Conservation (phyloP, 805 yeast genomes). For the Yarrowia sp. region DNA sequence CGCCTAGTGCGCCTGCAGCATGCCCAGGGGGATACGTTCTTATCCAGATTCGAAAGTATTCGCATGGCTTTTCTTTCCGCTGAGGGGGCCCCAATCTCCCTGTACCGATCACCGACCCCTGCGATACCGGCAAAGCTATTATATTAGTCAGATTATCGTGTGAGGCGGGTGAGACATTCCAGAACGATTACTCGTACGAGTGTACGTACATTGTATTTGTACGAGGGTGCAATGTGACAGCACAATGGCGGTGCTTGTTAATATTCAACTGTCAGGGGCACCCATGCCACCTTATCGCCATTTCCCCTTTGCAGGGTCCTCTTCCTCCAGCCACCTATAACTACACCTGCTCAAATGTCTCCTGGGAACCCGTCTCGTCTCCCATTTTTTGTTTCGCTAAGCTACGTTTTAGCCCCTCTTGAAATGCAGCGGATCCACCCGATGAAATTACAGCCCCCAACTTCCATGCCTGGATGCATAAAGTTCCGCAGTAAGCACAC, state of each 20-base stretch:
- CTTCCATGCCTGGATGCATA: slow-evolving; percentile 3
- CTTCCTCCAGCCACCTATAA: too few relatives aligned
- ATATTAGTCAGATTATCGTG: slow-evolving; percentile 21
- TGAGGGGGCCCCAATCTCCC: neutral
- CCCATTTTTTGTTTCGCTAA: neutral
- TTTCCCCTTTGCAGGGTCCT: neutral
- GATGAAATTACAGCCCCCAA: neutral
- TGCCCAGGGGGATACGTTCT: too few relatives aligned
- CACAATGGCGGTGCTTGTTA: neutral
- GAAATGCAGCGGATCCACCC: slow-evolving; percentile 20
- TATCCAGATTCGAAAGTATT: too few relatives aligned
- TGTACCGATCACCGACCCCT: neutral
- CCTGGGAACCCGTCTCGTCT: neutral
- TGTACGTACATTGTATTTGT: too few relatives aligned
- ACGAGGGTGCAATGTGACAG: too few relatives aligned
- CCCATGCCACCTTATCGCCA: neutral
- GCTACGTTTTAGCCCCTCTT: slow-evolving; percentile 16
- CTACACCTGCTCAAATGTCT: neutral
- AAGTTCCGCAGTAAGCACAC: slow-evolving; percentile 4
- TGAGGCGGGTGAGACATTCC: slow-evolving; percentile 11
- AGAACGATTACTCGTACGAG: too few relatives aligned
- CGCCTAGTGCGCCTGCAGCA: neutral
- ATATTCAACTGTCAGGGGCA: neutral
- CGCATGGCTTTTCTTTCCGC: slow-evolving; percentile 2
- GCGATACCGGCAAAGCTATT: neutral